Percentiles rank a stretch among this genome's conserved stretches.
Conservation (phyloP, 306 rosid genomes). For the Carpinus viminea region DNA sequence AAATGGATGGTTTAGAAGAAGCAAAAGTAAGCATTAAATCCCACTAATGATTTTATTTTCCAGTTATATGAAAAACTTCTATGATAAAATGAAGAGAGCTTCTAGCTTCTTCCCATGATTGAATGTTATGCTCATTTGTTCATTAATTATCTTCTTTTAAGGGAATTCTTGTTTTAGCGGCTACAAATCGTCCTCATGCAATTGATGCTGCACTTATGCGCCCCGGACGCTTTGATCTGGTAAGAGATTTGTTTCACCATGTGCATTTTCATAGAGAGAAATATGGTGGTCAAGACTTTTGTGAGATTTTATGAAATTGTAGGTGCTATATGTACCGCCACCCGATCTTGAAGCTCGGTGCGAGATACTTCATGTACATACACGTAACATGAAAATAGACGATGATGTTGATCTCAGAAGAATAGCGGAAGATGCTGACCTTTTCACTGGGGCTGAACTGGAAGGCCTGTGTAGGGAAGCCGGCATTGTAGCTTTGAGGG, state of each 20-base stretch:
- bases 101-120: slow-evolving; percentile 14
- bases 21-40: slow-evolving; percentile 58
- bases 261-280: neutral
- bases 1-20: slow-evolving; percentile 96
- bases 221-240: slow-evolving; percentile 92
- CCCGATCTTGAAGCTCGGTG: slow-evolving; percentile 82
- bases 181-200: slow-evolving; percentile 91
- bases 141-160: slow-evolving; percentile 22
- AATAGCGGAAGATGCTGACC: slow-evolving; percentile 76
- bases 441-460: slow-evolving; percentile 89
- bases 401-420: slow-evolving; percentile 62
- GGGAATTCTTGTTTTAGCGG: slow-evolving; percentile 96
- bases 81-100: slow-evolving; percentile 15
- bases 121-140: slow-evolving; percentile 11
- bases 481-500: slow-evolving; percentile 79
- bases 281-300: slow-evolving; percentile 4
- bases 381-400: slow-evolving; percentile 60
- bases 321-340: slow-evolving; percentile 92
- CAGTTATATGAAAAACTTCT: neutral
- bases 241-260: slow-evolving; percentile 21
- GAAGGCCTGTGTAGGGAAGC: slow-evolving; percentile 86
- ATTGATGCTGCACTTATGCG: slow-evolving; percentile 93
- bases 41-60: slow-evolving; percentile 14
- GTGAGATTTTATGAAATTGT: slow-evolving; percentile 25
- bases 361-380: slow-evolving; percentile 78